Evolutionary conservation across 805 yeast species (phyloP).

Genomic region (Ogataea nitratoaversa): DNA sequence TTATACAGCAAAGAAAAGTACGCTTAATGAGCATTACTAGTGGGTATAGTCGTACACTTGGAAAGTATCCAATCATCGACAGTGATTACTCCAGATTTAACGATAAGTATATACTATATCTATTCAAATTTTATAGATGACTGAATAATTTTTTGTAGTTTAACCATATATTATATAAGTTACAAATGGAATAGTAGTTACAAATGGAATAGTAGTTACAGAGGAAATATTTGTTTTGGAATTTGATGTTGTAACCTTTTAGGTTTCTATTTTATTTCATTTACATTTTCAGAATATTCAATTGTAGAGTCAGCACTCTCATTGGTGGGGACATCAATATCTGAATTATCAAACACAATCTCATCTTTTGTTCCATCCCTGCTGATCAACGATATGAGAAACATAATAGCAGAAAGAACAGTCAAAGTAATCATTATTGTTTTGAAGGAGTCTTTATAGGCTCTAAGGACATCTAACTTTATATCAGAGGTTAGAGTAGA

Average conservation of each 20-base stretch:
- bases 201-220: no score
- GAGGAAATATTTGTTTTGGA: no score
- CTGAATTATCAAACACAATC: not conserved
- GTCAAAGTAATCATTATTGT: constrained; percentile 12
- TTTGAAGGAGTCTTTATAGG: constrained; percentile 11
- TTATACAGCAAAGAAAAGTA: not conserved
- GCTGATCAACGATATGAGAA: constrained; percentile 9
- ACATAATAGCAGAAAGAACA: constrained; percentile 15
- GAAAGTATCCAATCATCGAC: no score
- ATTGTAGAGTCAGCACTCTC: not conserved
- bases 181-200: no score
- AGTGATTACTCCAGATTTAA: no score
- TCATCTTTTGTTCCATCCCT: constrained; percentile 9
- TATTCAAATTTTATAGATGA: no score
- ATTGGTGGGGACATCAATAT: not conserved
- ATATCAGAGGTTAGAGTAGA: not conserved
- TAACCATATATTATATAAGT: no score
- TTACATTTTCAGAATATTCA: not conserved
- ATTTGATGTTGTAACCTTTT: no score
- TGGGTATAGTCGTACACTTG: no score
- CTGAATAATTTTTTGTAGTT: no score
- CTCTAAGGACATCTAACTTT: constrained; percentile 3
- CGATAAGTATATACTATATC: no score
- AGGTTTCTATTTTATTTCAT: not conserved
- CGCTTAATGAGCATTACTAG: not conserved